Conservation (phyloP, 2,329 filamentous ascomycete species). For the Pezicula neosporulosa region DNA sequence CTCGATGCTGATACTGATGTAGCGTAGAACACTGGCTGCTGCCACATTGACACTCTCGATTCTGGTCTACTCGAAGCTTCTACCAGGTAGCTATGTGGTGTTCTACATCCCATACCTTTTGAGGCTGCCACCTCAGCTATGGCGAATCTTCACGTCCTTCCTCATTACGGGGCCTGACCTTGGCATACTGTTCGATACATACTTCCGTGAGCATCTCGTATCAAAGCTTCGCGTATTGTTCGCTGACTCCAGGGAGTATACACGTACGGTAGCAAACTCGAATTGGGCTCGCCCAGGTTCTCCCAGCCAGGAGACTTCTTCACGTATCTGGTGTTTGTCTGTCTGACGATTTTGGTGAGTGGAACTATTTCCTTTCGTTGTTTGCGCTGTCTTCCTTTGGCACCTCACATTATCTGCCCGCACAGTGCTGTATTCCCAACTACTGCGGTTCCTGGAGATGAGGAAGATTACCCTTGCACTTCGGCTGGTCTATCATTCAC, state of each 20-base stretch:
- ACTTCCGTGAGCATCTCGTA: constrained; percentile 50
- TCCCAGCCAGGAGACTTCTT: constrained; percentile 62
- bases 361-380: constrained; percentile 17
- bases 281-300: constrained; percentile 59
- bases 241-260: constrained; percentile 45
- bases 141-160: constrained; percentile 33
- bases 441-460: constrained; percentile 56
- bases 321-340: constrained; percentile 62
- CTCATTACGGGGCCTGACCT: constrained; percentile 30
- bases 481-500: constrained; percentile 49
- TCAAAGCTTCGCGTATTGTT: constrained; percentile 10
- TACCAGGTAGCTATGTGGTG: constrained; percentile 44
- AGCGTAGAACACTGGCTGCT: constrained; percentile 59
- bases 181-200: constrained; percentile 62
- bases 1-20: constrained; percentile 41
- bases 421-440: constrained; percentile 45
- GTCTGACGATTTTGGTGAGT: constrained; percentile 60
- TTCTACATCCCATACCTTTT: constrained; percentile 48
- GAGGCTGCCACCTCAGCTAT: constrained; percentile 41
- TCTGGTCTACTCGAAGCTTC: constrained; percentile 50
- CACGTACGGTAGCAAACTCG: constrained; percentile 61
- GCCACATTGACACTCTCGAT: constrained; percentile 56
- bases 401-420: constrained; percentile 63
- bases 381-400: constrained; percentile 9
- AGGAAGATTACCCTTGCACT: constrained; percentile 57